Evolutionary conservation across 2,329 filamentous ascomycete genomes (phyloP), one percentile per base, ranked within the genome.

Genomic region (Diplodia mutila): DNA sequence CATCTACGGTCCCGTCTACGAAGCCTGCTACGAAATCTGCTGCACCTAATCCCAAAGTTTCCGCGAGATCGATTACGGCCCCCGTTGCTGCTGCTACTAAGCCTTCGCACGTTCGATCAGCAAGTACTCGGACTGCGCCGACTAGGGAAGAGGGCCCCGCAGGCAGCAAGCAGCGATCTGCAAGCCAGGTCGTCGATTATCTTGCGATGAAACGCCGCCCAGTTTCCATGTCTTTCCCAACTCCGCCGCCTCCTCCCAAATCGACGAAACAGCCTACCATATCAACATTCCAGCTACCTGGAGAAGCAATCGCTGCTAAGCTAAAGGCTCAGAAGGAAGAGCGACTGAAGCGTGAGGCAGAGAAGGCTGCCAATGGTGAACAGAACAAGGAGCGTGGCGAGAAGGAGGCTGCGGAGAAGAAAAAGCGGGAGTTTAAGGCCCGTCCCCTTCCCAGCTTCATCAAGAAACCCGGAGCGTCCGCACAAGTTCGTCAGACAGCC

Each of bases 291-390:
- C 77, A 82, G 55, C 78, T 87, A 0, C 84, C 85, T 0, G 85
- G 85, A 18, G 84, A 86, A 70, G 82, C 79, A 16, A 77, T 86
- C 4, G 83, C 85, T 2, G 83, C 83, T 4, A 85, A 83, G 70
- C 74, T 85, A n/a, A 85, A 82, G 71, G 83, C 82, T 7, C 79
- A 82, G 25, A 80, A 81, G 55, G 83, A 85, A 69, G 83, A 83
- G 67, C 80, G 83, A 0, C 70, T 83, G 72, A 79, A 79, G 53
- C 61, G 75, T 72, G 18, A 70, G 70, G 25, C 71, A 75, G 73
- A 71, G 59, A 71, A 73, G 5, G 69, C 39, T 23, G 34, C 49
- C 37, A 61, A 54, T 46, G 65, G 53, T 4, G 48, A 52, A 8
- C 14, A 53, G n/a, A 34, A 11, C 54, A 55, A 39, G 32, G 37